phyloP scores from a whole-genome alignment of 2,329 filamentous ascomycete species.

The Cordyceps sp. region DNA sequence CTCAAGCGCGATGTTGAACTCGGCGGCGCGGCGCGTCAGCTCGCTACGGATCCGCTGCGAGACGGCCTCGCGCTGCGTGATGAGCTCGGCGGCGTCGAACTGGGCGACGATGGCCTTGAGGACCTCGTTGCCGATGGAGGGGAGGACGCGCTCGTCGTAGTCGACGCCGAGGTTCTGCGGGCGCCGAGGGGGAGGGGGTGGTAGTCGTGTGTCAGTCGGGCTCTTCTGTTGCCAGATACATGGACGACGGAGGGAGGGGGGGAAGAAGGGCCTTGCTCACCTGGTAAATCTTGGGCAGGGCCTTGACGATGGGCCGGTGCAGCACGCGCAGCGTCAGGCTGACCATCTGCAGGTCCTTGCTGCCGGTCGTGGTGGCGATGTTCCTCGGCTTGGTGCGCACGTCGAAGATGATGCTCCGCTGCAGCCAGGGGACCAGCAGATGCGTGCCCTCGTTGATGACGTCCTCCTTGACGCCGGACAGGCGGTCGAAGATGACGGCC shows the following conservation, averaged over 20 bases:
- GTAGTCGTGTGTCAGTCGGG: not conserved
- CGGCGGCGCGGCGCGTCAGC: slow-evolving; percentile 76
- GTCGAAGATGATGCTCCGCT: slow-evolving; percentile 88
- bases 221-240: too few relatives aligned
- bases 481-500: slow-evolving; percentile 93
- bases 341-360: slow-evolving; percentile 99
- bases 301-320: slow-evolving; percentile 84
- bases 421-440: slow-evolving; percentile 90
- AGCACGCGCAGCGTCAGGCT: slow-evolving; percentile 92
- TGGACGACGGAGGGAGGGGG: too few relatives aligned
- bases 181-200: not conserved
- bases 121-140: slow-evolving; percentile 98
- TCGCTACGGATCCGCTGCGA: slow-evolving; percentile 87
- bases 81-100: slow-evolving; percentile 96
- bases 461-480: slow-evolving; percentile 80
- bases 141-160: slow-evolving; percentile 96
- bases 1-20: slow-evolving; percentile 98
- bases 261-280: slow-evolving; percentile 30
- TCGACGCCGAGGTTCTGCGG: slow-evolving; percentile 83
- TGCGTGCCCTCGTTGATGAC: slow-evolving; percentile 95
- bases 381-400: slow-evolving; percentile 95
- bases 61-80: slow-evolving; percentile 96
- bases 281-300: slow-evolving; percentile 96
- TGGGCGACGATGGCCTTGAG: slow-evolving; percentile 97
- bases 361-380: slow-evolving; percentile 92